Evolutionary conservation across 164 flowering plant genomes (phyloP).

Genomic region (Dillenia turbinata): DNA sequence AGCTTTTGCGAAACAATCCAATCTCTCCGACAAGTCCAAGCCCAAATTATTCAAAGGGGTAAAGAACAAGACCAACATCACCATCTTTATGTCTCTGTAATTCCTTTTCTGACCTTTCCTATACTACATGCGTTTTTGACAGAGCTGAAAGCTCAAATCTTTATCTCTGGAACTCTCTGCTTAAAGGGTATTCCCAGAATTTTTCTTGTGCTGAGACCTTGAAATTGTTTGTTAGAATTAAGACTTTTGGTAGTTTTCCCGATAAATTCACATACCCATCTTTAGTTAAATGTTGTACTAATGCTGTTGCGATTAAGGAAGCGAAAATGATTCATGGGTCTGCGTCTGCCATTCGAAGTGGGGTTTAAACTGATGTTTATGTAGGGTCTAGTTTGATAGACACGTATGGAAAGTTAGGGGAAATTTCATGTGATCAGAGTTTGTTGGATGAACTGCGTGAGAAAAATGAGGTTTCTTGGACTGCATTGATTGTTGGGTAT

Average conservation of each 20-base stretch:
- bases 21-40: slow-evolving; percentile 47
- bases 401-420: slow-evolving; percentile 52
- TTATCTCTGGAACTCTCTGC: slow-evolving; percentile 39
- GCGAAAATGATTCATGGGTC: slow-evolving; percentile 49
- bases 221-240: slow-evolving; percentile 33
- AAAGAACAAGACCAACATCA: slow-evolving; percentile 43
- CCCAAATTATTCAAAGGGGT: slow-evolving; percentile 43
- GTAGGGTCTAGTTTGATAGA: slow-evolving; percentile 54
- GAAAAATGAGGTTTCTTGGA: slow-evolving; percentile 62
- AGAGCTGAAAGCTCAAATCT: slow-evolving; percentile 28
- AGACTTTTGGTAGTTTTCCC: slow-evolving; percentile 18
- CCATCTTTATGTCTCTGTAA: slow-evolving; percentile 31
- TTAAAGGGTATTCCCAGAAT: slow-evolving; percentile 33
- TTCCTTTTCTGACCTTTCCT: slow-evolving; percentile 19
- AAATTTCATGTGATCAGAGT: slow-evolving; percentile 37
- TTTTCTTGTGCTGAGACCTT: slow-evolving; percentile 15
- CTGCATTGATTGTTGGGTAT: slow-evolving; percentile 60
- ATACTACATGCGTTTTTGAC: slow-evolving; percentile 36
- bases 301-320: slow-evolving; percentile 16
- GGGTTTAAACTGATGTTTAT: slow-evolving; percentile 34
- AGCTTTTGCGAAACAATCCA: slow-evolving; percentile 39
- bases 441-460: slow-evolving; percentile 55
- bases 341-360: slow-evolving; percentile 30
- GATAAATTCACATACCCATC: slow-evolving; percentile 49
- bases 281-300: slow-evolving; percentile 41